These are phyloP conservation scores for Camellia granthamiana DNA, from an alignment of 148 eudicot species.

Conservation along the genomic window DNA sequence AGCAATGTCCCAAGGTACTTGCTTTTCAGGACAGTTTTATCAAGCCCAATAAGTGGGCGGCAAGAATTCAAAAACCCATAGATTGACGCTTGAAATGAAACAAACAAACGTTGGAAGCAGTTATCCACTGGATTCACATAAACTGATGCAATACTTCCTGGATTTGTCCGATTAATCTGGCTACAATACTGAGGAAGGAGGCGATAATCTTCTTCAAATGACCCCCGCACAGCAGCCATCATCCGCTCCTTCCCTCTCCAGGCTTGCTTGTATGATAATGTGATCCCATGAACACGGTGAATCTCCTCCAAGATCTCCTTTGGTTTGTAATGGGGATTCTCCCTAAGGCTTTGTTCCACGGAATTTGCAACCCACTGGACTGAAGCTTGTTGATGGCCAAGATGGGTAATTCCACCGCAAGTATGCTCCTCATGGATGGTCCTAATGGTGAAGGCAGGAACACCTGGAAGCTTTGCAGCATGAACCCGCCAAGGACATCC, in stretches of 20 bases:
- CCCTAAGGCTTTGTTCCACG: conserved; percentile 56
- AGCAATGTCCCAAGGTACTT: conserved; percentile 68
- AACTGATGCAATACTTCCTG: conserved; percentile 71
- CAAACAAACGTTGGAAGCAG: conserved; percentile 59
- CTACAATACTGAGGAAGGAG: conserved; percentile 67
- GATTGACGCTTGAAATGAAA: conserved; percentile 68
- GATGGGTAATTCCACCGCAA: conserved; percentile 66
- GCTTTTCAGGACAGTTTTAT: conserved; percentile 54
- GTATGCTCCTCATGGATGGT: conserved; percentile 57
- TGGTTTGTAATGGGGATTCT: conserved; percentile 73
- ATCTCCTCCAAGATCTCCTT: conserved; percentile 79
- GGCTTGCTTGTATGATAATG: conserved; percentile 80
- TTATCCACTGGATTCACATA: conserved; percentile 50
- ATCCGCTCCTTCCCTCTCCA: conserved; percentile 86
- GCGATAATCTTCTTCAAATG: conserved; percentile 73
- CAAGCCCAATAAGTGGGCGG: conserved; percentile 70
- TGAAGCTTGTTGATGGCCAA: conserved; percentile 82
- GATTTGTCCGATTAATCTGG: conserved; percentile 59
- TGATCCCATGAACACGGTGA: conserved; percentile 69
- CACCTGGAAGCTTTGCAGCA: conserved; percentile 78
- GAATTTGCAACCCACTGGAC: conserved; percentile 79
- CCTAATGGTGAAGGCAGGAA: conserved; percentile 66
- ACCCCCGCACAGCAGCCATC: conserved; percentile 73
- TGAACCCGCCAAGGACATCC: conserved; percentile 84
- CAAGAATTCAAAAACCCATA: conserved; percentile 70